phyloP scores from a whole-genome alignment of 164 flowering plant species.

The Annona squamosa region DNA sequence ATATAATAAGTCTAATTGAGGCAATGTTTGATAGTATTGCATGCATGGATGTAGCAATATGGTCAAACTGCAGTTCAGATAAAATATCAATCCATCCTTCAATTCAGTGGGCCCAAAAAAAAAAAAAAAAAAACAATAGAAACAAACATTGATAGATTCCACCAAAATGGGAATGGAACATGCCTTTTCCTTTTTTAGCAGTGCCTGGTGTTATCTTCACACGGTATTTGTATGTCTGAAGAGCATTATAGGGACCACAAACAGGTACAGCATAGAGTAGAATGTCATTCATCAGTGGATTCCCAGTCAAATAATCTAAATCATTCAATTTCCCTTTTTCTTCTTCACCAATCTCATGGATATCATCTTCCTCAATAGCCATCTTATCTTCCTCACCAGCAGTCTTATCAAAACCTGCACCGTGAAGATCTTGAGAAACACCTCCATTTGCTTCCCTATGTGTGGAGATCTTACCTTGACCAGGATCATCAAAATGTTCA shows the following conservation, averaged over 20 bases:
- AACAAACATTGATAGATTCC: neutral
- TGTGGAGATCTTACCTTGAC: conserved; percentile 6
- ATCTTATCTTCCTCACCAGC: conserved; percentile 44
- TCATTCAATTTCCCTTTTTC: conserved; percentile 80
- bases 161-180: neutral
- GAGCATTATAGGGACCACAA: conserved; percentile 82
- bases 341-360: conserved; percentile 85
- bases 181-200: conserved; percentile 94
- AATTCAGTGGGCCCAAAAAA: too few species aligned
- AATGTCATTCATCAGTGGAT: conserved; percentile 71
- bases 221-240: conserved; percentile 81
- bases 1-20: too few species aligned
- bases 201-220: conserved; percentile 88
- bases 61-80: too few species aligned
- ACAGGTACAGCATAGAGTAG: conserved; percentile 95
- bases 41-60: too few species aligned
- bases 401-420: conserved; percentile 13
- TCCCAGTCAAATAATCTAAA: conserved; percentile 87
- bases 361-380: conserved; percentile 83
- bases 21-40: too few species aligned
- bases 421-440: conserved; percentile 16
- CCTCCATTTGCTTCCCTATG: conserved; percentile 19
- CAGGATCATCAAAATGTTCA: conserved; percentile 43
- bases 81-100: too few species aligned
- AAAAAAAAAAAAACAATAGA: too few species aligned